These are phyloP conservation scores for Ichthyophthirius multifiliis DNA, from an alignment of 169 alveolate genomes.

Conservation along the genomic window DNA sequence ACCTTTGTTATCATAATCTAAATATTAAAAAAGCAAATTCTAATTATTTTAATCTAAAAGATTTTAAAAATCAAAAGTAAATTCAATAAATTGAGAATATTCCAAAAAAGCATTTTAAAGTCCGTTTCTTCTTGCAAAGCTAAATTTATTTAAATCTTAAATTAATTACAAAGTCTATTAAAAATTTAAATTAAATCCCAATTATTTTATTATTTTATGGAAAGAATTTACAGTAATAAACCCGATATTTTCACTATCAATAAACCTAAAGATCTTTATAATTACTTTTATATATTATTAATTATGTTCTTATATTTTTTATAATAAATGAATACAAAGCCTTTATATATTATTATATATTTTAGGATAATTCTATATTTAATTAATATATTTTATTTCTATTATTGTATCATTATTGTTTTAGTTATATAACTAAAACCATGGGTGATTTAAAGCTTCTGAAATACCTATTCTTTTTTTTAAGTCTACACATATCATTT, in stretches of 20 bases:
- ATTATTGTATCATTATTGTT: not conserved
- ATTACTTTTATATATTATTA: too few species aligned
- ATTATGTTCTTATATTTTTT: not conserved
- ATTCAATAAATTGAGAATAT: not conserved
- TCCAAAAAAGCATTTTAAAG: too few species aligned
- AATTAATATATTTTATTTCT: not conserved
- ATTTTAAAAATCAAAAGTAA: not conserved
- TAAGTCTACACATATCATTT: constrained; percentile 44
- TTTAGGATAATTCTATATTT: not conserved
- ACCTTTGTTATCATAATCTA: not conserved
- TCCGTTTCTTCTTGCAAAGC: not conserved
- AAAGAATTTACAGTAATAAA: not conserved
- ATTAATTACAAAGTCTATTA: not conserved
- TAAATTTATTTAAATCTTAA: not conserved
- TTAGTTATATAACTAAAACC: constrained; percentile 34
- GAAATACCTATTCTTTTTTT: constrained; percentile 49
- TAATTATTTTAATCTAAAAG: not conserved
- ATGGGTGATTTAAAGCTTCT: constrained; percentile 61
- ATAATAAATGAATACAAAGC: not conserved
- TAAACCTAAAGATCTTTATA: not conserved
- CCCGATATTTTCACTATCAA: not conserved
- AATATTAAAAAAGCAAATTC: not conserved
- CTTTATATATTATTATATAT: not conserved
- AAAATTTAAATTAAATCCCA: not conserved
- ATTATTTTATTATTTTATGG: not conserved